Base-by-base conservation (phyloP, 2,329 filamentous ascomycete species). In the Aspergillus oerlinghausenensis region DNA sequence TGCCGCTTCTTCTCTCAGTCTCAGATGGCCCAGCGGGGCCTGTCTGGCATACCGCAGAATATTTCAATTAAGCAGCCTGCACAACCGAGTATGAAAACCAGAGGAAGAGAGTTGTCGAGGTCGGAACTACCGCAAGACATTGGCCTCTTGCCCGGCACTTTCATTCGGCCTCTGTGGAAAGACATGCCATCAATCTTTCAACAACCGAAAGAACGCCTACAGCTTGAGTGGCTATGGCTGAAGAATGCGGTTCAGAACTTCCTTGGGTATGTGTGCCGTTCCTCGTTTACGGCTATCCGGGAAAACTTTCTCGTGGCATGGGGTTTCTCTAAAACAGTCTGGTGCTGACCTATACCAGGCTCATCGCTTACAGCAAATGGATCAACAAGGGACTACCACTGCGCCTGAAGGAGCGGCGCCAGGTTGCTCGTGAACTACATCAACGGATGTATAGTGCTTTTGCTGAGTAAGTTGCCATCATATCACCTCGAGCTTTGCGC, bases 401-500 rank as follows among this genome's bases (percentile, higher is more conserved):
- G 19, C 61, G 69, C n/a, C 54, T 74, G 25, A 61, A 59, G 23
- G 65, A 73, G 45, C 68, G 77, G 42, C 72, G 74, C 19, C 52
- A 62, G 9, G 67, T 75, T 42, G 77, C 74, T 10, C 66, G 67
- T 43, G 61, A 70, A 8, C 67, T 81, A n/a, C 78, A 82, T 56
- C 58, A 69, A 49, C 59, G 67, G 26, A 78, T 82, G 75, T 82
- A 81, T 64, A 71, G 63, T 25, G 70, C 75, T 23, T 79, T 81
- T 59, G 78, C 79, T 25, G 63, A 60, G 65, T 80, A 76, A 63
- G 71, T 68, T 66, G 32, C 7, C 38, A 55, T n/a, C 70, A 21
- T 11, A 14, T 21, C 32, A n/a, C 55, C 66, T 51, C 9, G 21
- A 11, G 38, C 32, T 42, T 43, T 1, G 60, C 55, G 17, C 26